Base-by-base conservation (phyloP, 2,329 filamentous ascomycete species). In the Sporothrix schenckii region DNA sequence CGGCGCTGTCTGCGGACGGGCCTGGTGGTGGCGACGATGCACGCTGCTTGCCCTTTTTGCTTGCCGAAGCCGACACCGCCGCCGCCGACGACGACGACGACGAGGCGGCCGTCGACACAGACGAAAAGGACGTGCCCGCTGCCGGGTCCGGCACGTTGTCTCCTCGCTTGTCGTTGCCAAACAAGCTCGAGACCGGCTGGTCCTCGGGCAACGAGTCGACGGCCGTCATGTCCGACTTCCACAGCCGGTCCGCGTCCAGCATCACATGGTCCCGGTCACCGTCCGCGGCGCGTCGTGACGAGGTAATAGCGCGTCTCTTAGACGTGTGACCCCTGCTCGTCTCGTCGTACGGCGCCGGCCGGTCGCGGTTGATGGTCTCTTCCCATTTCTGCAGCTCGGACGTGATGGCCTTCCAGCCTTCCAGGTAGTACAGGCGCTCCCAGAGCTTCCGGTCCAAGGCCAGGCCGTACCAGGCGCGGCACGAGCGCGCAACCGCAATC, bases 391-490 rank as follows among this genome's bases (percentile, higher is more conserved):
- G 81, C 39, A 97, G 88, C 74, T 93, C 91, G 11, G 83, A 80
- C 9, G 81, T 80, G 73, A 94, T 85, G 7, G 91, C 87, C 74
- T 89, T 89, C 92, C 95, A 99, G 6, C 95, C 95, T 81, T 98
- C 94, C 9, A 89, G 81, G 49, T 89, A 86, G 80, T 97, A 99
- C 16, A 97, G 81, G 16, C 88, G 85, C 77, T 92, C 90, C 95
- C 95, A 99, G 39, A 98, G 82, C 72, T 91, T 91, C 47, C 92
- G 88, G 79, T 99, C 95, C 67, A 93, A 81, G 6, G 94, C 90
- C 21, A 95, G 85, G 21, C 87, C 85, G 73, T 94, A 90, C 94
- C 95, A 99, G 73, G 89, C 84, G 61, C 89, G 89, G 49, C 93
- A 97, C 19, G 93, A 89, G 58, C 88, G 86, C 0, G 93, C 92